These are phyloP conservation scores for Spizellomyces punctatus DNA, from an alignment of 192 early-diverging fungal genomes.

Conservation along the genomic window DNA sequence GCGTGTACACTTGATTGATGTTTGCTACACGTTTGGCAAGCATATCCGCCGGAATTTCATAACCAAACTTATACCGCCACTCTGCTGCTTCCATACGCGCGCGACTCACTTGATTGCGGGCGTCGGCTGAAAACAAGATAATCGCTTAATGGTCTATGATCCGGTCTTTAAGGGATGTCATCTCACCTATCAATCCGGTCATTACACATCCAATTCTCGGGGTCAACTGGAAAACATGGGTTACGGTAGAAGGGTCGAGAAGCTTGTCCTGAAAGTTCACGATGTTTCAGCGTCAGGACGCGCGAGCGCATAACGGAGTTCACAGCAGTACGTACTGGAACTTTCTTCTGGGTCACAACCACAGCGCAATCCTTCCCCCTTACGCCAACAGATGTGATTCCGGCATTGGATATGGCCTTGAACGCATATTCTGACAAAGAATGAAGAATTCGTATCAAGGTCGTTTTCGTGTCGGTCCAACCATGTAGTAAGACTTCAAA, in stretches of 20 bases:
- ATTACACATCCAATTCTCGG: slow-evolving; percentile 96
- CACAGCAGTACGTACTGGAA: slow-evolving; percentile 62
- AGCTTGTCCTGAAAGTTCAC: slow-evolving; percentile 80
- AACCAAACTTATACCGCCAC: slow-evolving; percentile 98
- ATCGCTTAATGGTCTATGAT: neutral
- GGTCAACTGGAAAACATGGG: slow-evolving; percentile 91
- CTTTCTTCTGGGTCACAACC: slow-evolving; percentile 96
- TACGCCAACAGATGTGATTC: slow-evolving; percentile 93
- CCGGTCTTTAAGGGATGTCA: neutral
- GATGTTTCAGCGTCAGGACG: slow-evolving; percentile 1
- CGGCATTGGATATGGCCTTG: slow-evolving; percentile 98
- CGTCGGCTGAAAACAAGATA: slow-evolving; percentile 69
- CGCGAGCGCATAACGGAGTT: neutral
- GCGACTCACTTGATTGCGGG: slow-evolving; percentile 87
- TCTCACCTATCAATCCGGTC: slow-evolving; percentile 87
- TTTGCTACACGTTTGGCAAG: slow-evolving; percentile 97
- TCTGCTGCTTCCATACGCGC: slow-evolving; percentile 96
- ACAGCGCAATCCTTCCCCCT: slow-evolving; percentile 95
- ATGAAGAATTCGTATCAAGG: slow-evolving; percentile 1
- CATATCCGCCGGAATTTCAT: slow-evolving; percentile 95
- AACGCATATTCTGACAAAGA: slow-evolving; percentile 92
- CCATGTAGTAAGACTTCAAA: neutral
- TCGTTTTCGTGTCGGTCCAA: neutral
- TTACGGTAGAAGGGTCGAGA: slow-evolving; percentile 88
- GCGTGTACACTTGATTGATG: slow-evolving; percentile 99